phyloP scores from a whole-genome alignment of 2,329 filamentous ascomycete species.

The Graphilbum sp. region DNA sequence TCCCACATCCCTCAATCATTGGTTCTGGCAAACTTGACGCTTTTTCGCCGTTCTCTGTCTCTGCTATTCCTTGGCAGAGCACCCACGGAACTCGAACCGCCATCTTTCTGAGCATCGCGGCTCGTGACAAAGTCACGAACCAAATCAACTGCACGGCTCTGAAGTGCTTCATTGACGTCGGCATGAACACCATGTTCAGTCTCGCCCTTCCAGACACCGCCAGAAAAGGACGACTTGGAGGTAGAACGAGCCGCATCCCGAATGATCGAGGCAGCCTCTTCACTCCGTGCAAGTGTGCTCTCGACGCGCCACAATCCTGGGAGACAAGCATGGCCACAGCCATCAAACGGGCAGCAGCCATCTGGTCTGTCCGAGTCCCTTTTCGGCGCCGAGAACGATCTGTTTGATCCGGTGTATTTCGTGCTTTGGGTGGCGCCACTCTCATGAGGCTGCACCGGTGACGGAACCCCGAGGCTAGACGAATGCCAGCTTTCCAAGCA shows the following conservation, averaged over 20 bases:
- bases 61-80: neutral
- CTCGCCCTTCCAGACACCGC: neutral
- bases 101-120: slow-evolving; percentile 30
- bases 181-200: slow-evolving; percentile 18
- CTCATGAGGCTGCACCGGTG: too few species aligned
- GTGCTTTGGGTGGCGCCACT: too few species aligned
- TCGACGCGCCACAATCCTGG: slow-evolving; percentile 39
- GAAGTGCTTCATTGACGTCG: slow-evolving; percentile 37
- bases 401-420: too few species aligned
- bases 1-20: slow-evolving; percentile 9
- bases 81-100: slow-evolving; percentile 8
- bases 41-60: slow-evolving; percentile 41
- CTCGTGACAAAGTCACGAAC: slow-evolving; percentile 33
- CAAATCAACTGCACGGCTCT: slow-evolving; percentile 43
- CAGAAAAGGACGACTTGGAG: slow-evolving; percentile 4
- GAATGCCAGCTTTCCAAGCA: slow-evolving; percentile 44
- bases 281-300: slow-evolving; percentile 9
- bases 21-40: slow-evolving; percentile 42
- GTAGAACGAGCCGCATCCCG: slow-evolving; percentile 17
- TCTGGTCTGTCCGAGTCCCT: slow-evolving; percentile 12
- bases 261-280: slow-evolving; percentile 14
- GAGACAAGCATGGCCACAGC: slow-evolving; percentile 47
- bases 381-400: too few species aligned
- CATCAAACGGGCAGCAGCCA: slow-evolving; percentile 48
- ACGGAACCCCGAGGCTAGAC: too few species aligned